These are phyloP conservation scores for Lichenothelia convexa DNA, from an alignment of 495 filamentous ascomycete genomes.

Conservation along the genomic window DNA sequence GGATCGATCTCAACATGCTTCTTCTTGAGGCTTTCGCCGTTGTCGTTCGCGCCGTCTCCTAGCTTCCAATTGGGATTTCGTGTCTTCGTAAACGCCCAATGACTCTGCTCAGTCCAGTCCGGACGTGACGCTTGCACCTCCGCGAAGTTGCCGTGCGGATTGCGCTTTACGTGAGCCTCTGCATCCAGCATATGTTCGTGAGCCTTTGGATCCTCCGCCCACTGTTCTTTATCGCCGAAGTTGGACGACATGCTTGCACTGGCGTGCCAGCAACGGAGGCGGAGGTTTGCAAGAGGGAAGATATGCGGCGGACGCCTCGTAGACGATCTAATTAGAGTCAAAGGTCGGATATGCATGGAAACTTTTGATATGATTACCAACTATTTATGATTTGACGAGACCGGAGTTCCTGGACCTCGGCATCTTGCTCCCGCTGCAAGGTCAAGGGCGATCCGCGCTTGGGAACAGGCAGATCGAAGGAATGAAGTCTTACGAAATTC, in stretches of 20 bases:
- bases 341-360: too few relatives aligned
- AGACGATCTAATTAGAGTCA: too few relatives aligned
- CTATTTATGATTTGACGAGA: too few relatives aligned
- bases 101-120: constrained; percentile 34
- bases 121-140: constrained; percentile 55
- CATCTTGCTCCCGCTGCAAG: too few relatives aligned
- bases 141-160: constrained; percentile 61
- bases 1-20: constrained; percentile 70
- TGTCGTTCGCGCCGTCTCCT: constrained; percentile 58
- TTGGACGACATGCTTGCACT: constrained; percentile 8
- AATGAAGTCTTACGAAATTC: too few relatives aligned
- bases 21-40: constrained; percentile 32
- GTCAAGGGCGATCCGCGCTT: too few relatives aligned
- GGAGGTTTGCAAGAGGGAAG: too few relatives aligned
- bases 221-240: constrained; percentile 16
- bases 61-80: constrained; percentile 56
- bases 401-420: too few relatives aligned
- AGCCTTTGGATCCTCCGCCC: constrained; percentile 14
- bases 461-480: too few relatives aligned
- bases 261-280: too few relatives aligned
- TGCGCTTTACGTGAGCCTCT: constrained; percentile 36
- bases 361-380: too few relatives aligned
- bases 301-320: too few relatives aligned
- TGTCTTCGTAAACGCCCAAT: constrained; percentile 45
- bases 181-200: constrained; percentile 21